Conservation (phyloP, 352 stramenopile genomes). For the Discostella stelligera region DNA sequence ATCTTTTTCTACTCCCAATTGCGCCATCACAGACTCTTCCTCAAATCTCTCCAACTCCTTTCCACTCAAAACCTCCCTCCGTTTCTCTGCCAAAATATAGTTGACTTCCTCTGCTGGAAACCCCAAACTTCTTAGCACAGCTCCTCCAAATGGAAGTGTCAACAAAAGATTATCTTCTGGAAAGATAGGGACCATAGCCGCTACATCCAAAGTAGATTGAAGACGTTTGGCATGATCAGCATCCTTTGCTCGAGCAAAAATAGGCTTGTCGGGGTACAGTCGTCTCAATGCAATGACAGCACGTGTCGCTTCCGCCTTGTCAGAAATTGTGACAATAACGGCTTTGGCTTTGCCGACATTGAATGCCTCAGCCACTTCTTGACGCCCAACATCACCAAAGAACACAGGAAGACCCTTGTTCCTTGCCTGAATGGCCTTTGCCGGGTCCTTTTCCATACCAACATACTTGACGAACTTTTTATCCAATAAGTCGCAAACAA, state of each 20-base stretch:
- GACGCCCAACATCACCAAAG: conserved; percentile 84
- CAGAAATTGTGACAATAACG: conserved; percentile 84
- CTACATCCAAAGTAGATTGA: conserved; percentile 81
- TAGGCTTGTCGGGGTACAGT: conserved; percentile 85
- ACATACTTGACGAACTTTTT: conserved; percentile 87
- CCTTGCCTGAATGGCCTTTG: conserved; percentile 85
- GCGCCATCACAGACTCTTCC: conserved; percentile 70
- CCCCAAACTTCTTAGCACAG: conserved; percentile 83
- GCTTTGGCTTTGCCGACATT: conserved; percentile 85
- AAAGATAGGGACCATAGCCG: conserved; percentile 86
- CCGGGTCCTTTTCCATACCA: conserved; percentile 85
- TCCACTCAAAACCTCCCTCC: conserved; percentile 75
- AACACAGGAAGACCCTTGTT: conserved; percentile 85
- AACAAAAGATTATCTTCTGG: conserved; percentile 86
- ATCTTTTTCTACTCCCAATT: conserved; percentile 67
- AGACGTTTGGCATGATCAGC: conserved; percentile 84
- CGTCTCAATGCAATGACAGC: conserved; percentile 84
- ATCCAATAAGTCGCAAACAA: conserved; percentile 87
- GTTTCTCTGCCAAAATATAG: conserved; percentile 78
- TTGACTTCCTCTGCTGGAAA: conserved; percentile 82
- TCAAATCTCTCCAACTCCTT: conserved; percentile 66
- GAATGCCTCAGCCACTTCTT: conserved; percentile 86
- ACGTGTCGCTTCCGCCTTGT: conserved; percentile 82
- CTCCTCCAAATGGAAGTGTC: conserved; percentile 85
- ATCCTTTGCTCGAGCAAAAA: conserved; percentile 84